phyloP scores from a whole-genome alignment of 176 grass and related monocot species.

The Themeda triandra region DNA sequence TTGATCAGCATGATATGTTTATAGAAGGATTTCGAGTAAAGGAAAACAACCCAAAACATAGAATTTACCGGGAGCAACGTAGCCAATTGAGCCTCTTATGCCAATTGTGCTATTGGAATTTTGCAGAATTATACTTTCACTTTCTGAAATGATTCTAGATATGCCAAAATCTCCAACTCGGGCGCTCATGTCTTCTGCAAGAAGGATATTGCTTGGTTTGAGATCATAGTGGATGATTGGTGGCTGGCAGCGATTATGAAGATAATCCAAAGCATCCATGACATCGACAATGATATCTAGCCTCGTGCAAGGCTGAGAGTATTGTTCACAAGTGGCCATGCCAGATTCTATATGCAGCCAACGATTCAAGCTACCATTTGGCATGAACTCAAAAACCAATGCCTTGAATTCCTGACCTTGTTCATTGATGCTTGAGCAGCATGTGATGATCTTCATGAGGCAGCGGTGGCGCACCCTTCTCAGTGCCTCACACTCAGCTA shows the following conservation, averaged over 20 bases:
- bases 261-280: background rate
- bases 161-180: slow-evolving; percentile 50
- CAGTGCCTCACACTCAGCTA: slow-evolving; percentile 11
- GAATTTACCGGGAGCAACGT: background rate
- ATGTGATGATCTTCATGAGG: slow-evolving; percentile 29
- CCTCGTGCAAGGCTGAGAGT: background rate
- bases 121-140: background rate
- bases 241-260: slow-evolving; percentile 6
- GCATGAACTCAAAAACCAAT: slow-evolving; percentile 31
- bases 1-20: too few species aligned
- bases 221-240: slow-evolving; percentile 45
- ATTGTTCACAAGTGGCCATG: background rate
- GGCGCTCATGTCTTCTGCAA: slow-evolving; percentile 42
- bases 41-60: too few species aligned
- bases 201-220: slow-evolving; percentile 61
- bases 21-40: too few species aligned
- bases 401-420: slow-evolving; percentile 34
- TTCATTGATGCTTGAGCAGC: slow-evolving; percentile 8
- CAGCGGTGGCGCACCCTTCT: background rate
- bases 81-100: slow-evolving; percentile 42
- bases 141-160: slow-evolving; percentile 28
- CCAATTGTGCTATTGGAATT: slow-evolving; percentile 24
- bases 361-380: slow-evolving; percentile 3
- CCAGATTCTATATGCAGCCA: background rate
- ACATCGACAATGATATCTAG: background rate